Percentiles rank a stretch among this genome's conserved stretches.
Evolutionary conservation across 129 eudicot genomes (phyloP).

Genomic region (Chrysanthemum lavandulifolium): DNA sequence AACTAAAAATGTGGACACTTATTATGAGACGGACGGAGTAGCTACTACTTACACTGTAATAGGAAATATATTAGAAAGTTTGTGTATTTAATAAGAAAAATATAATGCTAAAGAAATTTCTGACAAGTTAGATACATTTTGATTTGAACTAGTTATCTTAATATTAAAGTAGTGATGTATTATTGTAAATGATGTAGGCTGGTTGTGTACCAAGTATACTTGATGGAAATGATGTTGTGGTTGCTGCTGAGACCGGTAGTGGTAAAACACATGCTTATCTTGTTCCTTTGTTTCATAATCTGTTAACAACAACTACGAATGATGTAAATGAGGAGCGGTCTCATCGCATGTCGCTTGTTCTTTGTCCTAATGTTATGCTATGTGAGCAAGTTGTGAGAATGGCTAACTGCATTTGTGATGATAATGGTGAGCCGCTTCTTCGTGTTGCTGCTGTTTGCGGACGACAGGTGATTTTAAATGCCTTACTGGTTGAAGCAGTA

Average conservation of each 20-base stretch:
- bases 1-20: no score
- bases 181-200: slow-evolving; percentile 44
- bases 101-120: no score
- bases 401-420: slow-evolving; percentile 67
- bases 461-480: slow-evolving; percentile 51
- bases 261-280: slow-evolving; percentile 96
- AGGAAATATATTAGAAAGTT: no score
- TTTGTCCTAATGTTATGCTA: slow-evolving; percentile 95
- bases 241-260: slow-evolving; percentile 99
- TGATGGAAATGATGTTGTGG: slow-evolving; percentile 69
- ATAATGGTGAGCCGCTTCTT: slow-evolving; percentile 73
- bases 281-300: slow-evolving; percentile 71
- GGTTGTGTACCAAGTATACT: slow-evolving; percentile 79
- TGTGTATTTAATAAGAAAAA: no score
- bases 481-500: no score
- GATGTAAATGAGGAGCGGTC: slow-evolving; percentile 28
- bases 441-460: slow-evolving; percentile 83
- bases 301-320: slow-evolving; percentile 20
- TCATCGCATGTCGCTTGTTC: slow-evolving; percentile 65
- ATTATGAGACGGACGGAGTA: no score
- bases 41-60: no score
- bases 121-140: no score
- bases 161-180: no score
- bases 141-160: no score
- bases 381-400: slow-evolving; percentile 98